Evolutionary conservation across 345 rosid species (phyloP), one percentile per base, ranked within the genome.

Genomic region (Ceriops decandra): DNA sequence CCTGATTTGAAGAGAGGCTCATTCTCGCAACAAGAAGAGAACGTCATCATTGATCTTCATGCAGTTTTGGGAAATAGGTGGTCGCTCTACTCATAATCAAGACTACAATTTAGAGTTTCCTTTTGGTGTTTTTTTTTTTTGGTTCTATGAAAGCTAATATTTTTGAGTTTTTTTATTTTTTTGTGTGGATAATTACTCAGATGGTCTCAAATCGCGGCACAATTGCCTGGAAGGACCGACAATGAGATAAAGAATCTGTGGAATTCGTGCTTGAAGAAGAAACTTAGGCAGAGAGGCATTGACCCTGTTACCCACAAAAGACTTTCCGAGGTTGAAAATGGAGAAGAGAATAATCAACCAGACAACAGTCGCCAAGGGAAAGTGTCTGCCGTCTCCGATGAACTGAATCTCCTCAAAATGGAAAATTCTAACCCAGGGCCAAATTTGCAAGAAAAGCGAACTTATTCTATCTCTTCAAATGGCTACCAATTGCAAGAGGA

Each of bases 1-100:
- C 98, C 98, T 66, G 98, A 93, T 85, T 86, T 93, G 78, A 93
- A 93, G 81, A 73, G 98, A 82, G 98, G 98, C 73, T 85, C 95
- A 87, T 90, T 93, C 73, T 93, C 98, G 49, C 88, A 83, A 22
- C 87, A 87, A 68, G 98, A 93, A 84, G 98, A 93, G 85, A 80
- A 81, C 68, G 88, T 85, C 68, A 90, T 93, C 59, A 76, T 93
- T 82, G 96, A 90, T 60, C 96, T 90, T 32, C 98, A 93, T 88
- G 88, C 92, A 30, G 91, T 83, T 78, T 85, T 93, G 56, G 98
- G 98, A 6, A 93, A 93, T 57, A 82, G 98, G 98, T 90, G 69
- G 46, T 38, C 15, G 13, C 46, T 38, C 3, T 38, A 38, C 46
- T 38, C 16, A 38, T 38, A 42, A 42, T 42, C 5, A 42, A 13